Evolutionary conservation across 495 filamentous ascomycete species (phyloP), one percentile per base, ranked within the genome.

Genomic region (Hypoxylon intermedium): DNA sequence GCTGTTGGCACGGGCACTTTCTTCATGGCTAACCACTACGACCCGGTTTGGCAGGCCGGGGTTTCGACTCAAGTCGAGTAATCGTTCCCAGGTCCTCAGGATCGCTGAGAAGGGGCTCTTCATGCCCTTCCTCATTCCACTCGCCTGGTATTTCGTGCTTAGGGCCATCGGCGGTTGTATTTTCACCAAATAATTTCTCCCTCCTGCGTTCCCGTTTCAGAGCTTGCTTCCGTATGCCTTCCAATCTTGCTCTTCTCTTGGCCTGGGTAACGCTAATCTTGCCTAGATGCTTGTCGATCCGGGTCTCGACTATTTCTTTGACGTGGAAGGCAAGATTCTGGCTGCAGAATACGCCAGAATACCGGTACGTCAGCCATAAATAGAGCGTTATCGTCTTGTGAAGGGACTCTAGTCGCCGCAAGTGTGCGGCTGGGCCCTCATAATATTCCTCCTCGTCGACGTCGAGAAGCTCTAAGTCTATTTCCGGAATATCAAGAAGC

Each of bases 351-450:
- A 96, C 81, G 45, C 92, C 91, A 9, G 87, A 80, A 67, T 83
- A 87, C 9, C 84, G 84, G 68, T 85, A 87, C 42, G 80, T 84
- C 69, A 98, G 79, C 94, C 94, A 98, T 6, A 93, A 78, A 64
- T 97, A 98, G 15, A 93, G 72, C 15, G 93, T 88, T 26, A 98
- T 73, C 12, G 83, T 77, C 68, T 89, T 91, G 74, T 98, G 95
- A 18, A 98, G 75, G 13, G 61, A 66, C 73, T 98, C 95, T 38
- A 97, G 73, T 6, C 77, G 69, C 21, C 72, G 66, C 59, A 98
- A 70, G 49, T 90, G 89, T 0, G 77, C 68, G 74, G 80, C 45
- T 68, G 69, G 9, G 56, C 67, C 5, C 66, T 78, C 6, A 74
- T 74, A 2, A 34, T 79, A 65, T 44, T 85, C 58, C 0, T 49